Evolutionary conservation across 768 basidiomycete species (phyloP).

Genomic region (Podaxis sp.): DNA sequence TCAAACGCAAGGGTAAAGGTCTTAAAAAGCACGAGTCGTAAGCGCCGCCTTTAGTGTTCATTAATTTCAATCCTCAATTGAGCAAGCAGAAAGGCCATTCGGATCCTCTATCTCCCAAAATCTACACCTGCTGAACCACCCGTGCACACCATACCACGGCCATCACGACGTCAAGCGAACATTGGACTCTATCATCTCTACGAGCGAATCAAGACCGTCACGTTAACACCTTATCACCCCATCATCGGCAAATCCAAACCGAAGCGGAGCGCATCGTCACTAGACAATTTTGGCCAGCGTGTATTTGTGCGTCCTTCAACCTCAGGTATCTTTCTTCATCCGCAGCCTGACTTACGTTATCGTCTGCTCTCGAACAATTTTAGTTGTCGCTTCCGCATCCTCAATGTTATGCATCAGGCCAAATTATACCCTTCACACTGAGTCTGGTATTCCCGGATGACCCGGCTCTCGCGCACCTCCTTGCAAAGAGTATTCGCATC

Average conservation of each 20-base stretch:
- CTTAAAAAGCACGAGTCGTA: slow-evolving; percentile 40
- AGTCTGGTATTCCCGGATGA: slow-evolving; percentile 33
- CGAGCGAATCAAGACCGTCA: slow-evolving; percentile 29
- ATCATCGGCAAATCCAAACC: slow-evolving; percentile 11
- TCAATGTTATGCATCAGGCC: slow-evolving; percentile 36
- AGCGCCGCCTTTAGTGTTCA: slow-evolving; percentile 9
- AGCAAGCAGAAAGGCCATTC: slow-evolving; percentile 27
- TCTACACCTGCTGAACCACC: slow-evolving; percentile 34
- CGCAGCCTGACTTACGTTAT: not conserved
- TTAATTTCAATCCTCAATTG: not conserved
- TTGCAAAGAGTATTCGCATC: slow-evolving; percentile 31
- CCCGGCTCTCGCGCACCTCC: slow-evolving; percentile 36
- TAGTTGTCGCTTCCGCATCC: slow-evolving; percentile 39
- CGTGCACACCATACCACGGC: slow-evolving; percentile 28
- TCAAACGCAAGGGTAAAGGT: slow-evolving; percentile 34
- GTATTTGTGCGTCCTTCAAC: slow-evolving; percentile 25
- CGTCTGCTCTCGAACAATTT: not conserved
- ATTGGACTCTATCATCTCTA: slow-evolving; percentile 20
- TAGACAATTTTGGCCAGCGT: slow-evolving; percentile 19
- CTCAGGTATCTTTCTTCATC: not conserved
- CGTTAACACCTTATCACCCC: slow-evolving; percentile 23
- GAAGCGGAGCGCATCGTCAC: slow-evolving; percentile 2
- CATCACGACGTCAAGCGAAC: slow-evolving; percentile 20
- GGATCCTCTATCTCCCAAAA: slow-evolving; percentile 43
- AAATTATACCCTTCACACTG: slow-evolving; percentile 36